Evolutionary conservation across 2,329 filamentous ascomycete species (phyloP).

Genomic region (Epichloe glyceriae): DNA sequence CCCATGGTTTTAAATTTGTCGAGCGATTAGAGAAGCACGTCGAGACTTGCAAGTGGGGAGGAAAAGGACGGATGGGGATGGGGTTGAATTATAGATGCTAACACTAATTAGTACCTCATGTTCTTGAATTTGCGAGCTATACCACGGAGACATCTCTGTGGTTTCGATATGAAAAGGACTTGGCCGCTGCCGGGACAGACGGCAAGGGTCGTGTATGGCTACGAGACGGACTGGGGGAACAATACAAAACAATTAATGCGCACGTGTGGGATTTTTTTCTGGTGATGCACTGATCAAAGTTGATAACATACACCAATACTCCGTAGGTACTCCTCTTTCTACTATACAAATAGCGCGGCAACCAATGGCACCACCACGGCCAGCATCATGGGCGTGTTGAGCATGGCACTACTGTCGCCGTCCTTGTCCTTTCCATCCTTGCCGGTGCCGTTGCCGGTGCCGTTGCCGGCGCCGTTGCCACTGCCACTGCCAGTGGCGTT

Average conservation of each 20-base stretch:
- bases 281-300: no score
- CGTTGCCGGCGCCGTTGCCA: slow-evolving; percentile 4
- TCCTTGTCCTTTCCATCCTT: slow-evolving; percentile 4
- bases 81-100: slow-evolving; percentile 9
- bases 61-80: not conserved
- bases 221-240: not conserved
- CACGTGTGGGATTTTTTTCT: no score
- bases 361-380: slow-evolving; percentile 20
- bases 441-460: not conserved
- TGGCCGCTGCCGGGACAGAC: slow-evolving; percentile 2
- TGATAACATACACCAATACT: no score
- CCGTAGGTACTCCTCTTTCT: slow-evolving; percentile 3
- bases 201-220: slow-evolving; percentile 4
- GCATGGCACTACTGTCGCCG: slow-evolving; percentile 15
- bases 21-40: not conserved
- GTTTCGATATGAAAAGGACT: not conserved
- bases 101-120: slow-evolving; percentile 11
- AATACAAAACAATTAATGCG: no score
- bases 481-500: slow-evolving; percentile 11
- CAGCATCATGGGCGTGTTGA: slow-evolving; percentile 19
- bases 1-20: not conserved
- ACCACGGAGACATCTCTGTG: slow-evolving; percentile 11
- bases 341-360: slow-evolving; percentile 20
- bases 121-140: slow-evolving; percentile 24
- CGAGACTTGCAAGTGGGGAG: not conserved